phyloP scores from a whole-genome alignment of 2,329 filamentous ascomycete species.

The Lasiodiplodia hormozganensis region DNA sequence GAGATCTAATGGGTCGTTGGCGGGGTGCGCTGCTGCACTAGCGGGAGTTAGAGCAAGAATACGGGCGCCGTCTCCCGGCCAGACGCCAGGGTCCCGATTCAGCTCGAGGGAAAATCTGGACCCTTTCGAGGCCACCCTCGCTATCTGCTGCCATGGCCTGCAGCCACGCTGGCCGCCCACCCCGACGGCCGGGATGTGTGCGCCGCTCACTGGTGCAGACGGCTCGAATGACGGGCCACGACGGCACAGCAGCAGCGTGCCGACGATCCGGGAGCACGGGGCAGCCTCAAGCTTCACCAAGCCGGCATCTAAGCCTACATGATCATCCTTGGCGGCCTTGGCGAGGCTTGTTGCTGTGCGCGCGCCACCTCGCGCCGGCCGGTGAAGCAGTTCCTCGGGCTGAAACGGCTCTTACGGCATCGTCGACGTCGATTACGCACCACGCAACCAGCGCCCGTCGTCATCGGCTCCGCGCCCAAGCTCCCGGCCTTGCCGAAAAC shows the following conservation, averaged over 20 bases:
- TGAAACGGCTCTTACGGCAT: conserved; percentile 24
- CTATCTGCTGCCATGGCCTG: background rate
- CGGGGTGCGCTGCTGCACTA: conserved; percentile 18
- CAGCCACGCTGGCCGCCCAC: background rate
- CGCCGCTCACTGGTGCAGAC: background rate
- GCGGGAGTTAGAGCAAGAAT: conserved; percentile 21
- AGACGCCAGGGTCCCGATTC: conserved; percentile 21
- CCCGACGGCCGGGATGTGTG: background rate
- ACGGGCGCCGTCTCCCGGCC: conserved; percentile 14
- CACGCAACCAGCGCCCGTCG: background rate
- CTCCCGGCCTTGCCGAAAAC: background rate
- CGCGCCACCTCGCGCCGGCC: background rate
- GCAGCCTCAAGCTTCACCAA: conserved; percentile 20
- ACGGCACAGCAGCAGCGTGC: conserved; percentile 4
- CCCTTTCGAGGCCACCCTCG: conserved; percentile 6
- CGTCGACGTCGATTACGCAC: conserved; percentile 24
- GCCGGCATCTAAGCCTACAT: conserved; percentile 8
- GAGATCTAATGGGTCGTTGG: conserved; percentile 20
- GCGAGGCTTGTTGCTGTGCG: conserved; percentile 10
- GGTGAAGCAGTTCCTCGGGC: background rate
- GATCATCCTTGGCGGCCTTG: conserved; percentile 13
- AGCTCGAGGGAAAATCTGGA: conserved; percentile 16
- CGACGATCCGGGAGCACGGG: conserved; percentile 8
- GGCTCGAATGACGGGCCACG: background rate
- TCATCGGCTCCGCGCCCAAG: background rate